phyloP scores from a whole-genome alignment of 2,329 filamentous ascomycete genomes.

The Leptographium radiaticola region DNA sequence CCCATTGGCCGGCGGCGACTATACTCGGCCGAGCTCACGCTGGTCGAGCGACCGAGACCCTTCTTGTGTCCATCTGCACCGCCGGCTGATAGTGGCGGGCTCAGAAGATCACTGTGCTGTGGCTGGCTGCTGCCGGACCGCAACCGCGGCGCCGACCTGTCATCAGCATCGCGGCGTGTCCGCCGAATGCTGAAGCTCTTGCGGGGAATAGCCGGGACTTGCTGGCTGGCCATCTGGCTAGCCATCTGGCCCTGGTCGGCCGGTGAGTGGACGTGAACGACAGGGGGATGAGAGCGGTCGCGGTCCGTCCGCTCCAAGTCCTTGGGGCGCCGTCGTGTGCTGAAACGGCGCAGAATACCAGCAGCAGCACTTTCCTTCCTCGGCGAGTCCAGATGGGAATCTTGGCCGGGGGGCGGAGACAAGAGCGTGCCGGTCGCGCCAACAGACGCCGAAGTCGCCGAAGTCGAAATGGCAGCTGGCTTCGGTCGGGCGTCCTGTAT shows the following conservation, averaged over 20 bases:
- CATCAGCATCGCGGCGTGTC: slow-evolving; percentile 40
- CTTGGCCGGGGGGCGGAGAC: slow-evolving; percentile 29
- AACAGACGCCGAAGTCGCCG: neutral
- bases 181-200: slow-evolving; percentile 81
- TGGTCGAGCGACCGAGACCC: slow-evolving; percentile 72
- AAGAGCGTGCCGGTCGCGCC: slow-evolving; percentile 30
- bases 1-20: slow-evolving; percentile 43
- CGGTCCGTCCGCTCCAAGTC: slow-evolving; percentile 51
- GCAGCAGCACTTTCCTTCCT: slow-evolving; percentile 83
- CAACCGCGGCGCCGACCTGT: slow-evolving; percentile 29
- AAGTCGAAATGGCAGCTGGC: slow-evolving; percentile 4
- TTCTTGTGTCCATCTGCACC: slow-evolving; percentile 45
- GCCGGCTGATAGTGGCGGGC: slow-evolving; percentile 54
- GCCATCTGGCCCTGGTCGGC: slow-evolving; percentile 30
- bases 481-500: slow-evolving; percentile 55
- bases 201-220: slow-evolving; percentile 43
- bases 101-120: slow-evolving; percentile 66
- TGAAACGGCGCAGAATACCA: slow-evolving; percentile 77
- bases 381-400: slow-evolving; percentile 44
- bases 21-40: slow-evolving; percentile 79
- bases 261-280: slow-evolving; percentile 68
- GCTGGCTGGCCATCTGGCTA: neutral
- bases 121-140: slow-evolving; percentile 51
- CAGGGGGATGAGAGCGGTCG: slow-evolving; percentile 56
- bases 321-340: slow-evolving; percentile 60